These are phyloP conservation scores for Gilbertella persicaria DNA, from an alignment of 371 early-diverging fungal species.

Conservation along the genomic window DNA sequence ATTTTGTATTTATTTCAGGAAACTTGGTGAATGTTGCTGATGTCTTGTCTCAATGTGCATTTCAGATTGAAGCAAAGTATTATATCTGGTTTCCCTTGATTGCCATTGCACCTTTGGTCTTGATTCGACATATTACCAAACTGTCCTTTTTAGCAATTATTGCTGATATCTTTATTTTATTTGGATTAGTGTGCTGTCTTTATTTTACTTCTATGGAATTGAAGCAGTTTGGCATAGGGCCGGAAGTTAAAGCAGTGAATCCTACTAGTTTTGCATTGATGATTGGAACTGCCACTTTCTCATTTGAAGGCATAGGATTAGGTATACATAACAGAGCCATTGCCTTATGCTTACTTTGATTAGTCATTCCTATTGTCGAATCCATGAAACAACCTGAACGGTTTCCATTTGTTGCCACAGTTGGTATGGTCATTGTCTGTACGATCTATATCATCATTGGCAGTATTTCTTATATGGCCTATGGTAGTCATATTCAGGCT, in stretches of 20 bases:
- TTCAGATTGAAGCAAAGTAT: slow-evolving; percentile 35
- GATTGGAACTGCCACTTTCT: slow-evolving; percentile 78
- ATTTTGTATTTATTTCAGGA: slow-evolving; percentile 50
- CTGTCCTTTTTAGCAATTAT: slow-evolving; percentile 69
- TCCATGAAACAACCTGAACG: slow-evolving; percentile 58
- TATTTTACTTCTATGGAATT: slow-evolving; percentile 43
- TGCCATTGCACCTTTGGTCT: slow-evolving; percentile 65
- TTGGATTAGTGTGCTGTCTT: slow-evolving; percentile 58
- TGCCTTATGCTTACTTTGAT: no score
- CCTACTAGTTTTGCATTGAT: slow-evolving; percentile 63
- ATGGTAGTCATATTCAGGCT: slow-evolving; percentile 68
- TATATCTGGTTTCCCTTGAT: slow-evolving; percentile 63
- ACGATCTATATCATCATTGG: slow-evolving; percentile 66
- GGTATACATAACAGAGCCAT: no score
- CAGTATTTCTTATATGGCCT: slow-evolving; percentile 67
- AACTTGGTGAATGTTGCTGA: slow-evolving; percentile 48
- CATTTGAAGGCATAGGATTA: slow-evolving; percentile 78
- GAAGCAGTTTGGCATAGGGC: slow-evolving; percentile 35
- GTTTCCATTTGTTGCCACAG: slow-evolving; percentile 60
- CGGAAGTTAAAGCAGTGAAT: slow-evolving; percentile 57
- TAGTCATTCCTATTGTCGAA: slow-evolving; percentile 57
- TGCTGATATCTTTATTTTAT: slow-evolving; percentile 74
- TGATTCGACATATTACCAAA: slow-evolving; percentile 69
- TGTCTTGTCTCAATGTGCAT: slow-evolving; percentile 37
- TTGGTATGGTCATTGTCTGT: slow-evolving; percentile 59